Evolutionary conservation across 805 yeast species (phyloP), one percentile per base, ranked within the genome.

Genomic region (Maudiozyma saulgeensis): DNA sequence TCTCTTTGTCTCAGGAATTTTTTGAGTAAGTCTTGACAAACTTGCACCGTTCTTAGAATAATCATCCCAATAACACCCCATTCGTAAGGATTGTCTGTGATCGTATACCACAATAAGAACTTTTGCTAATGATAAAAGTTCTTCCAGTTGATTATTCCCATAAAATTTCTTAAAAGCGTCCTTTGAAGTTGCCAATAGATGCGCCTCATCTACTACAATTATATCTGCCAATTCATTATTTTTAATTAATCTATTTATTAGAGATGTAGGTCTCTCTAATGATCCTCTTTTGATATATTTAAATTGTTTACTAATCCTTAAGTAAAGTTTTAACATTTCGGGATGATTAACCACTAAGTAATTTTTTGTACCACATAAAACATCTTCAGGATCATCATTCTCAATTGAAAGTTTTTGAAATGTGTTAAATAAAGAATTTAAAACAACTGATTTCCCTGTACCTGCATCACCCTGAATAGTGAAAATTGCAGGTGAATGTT

Each of bases 391-490:
- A 25, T 51, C 52, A 23, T 41, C 32, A 15, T 49, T 49, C 1
- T 53, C 35, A 43, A 53, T 56, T 3, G 71, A 52, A 4, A 56
- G 34, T 39, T 54, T 62, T 51, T 73, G 77, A 15, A 73, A 61
- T 15, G 72, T 74, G 49, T 73, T 71, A 55, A 74, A 72, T 25
- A 74, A 44, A 6, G 75, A 57, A 48, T 74, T 73, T 48, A 73
- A 55, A 9, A 73, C 64, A 2, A 71, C 76, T 15, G 73, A 68
- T 52, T 73, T 74, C 12, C 78, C 78, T 0, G 78, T 74, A 23
- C 78, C 78, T 6, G 77, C 77, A 59, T 72, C 75, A 45, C 78
- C 78, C 51, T 72, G 68, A 45, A 74, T 71, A 1, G 72, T 71
- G 55, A 67, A 73, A 53, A 70, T 63, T 0, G 73, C 61, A 2